Evolutionary conservation across 352 stramenopile species (phyloP), one percentile per base, ranked within the genome.

Genomic region (Phytopythium delawarense): DNA sequence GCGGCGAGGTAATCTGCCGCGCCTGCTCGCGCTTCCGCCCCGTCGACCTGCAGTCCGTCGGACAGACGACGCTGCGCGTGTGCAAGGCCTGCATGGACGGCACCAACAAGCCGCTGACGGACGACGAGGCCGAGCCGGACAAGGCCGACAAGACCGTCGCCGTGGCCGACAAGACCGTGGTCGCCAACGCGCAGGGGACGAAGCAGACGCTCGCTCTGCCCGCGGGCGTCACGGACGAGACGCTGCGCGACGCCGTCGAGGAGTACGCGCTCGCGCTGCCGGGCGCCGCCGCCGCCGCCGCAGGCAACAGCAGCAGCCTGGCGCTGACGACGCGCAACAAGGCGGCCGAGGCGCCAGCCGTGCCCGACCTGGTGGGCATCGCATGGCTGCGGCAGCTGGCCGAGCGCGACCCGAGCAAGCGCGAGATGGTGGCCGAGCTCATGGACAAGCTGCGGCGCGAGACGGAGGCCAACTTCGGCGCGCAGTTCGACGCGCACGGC

Each of bases 1-100:
- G 85, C 46, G 83, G 85, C n/a, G 85, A 94, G 70, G 87, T 94
- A 61, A 94, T 94, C 56, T 94, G 85, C 62, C 76, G 82, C 55
- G 74, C 70, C 42, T 94, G 85, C 60, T 92, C 81, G n/a, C 59
- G 91, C 20, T 89, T 89, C 71, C 88, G 91, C 63, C 83, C 71
- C 25, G 84, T 92, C 30, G 81, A 94, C 44, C 69, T 94, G 35
- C 82, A 84, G 57, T 81, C 73, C 9, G 80, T 94, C 13, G 84
- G 84, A 7, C 65, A 88, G 23, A 94, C 84, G 2, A 92, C 81
- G 39, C 70, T 94, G 54, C 81, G 82, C 18, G 77, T 94, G 16
- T 94, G 82, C 61, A 91, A 90, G 71, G 72, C 79, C 20, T 94
- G 82, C 39, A 90, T 88, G 72, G 82, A 92, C 52, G 82, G 84